A percentile compares a stretch with the other conserved stretches of the same genome.
These are phyloP conservation scores for Candida loeiensis DNA, from an alignment of 805 yeast genomes.

Conservation along the genomic window DNA sequence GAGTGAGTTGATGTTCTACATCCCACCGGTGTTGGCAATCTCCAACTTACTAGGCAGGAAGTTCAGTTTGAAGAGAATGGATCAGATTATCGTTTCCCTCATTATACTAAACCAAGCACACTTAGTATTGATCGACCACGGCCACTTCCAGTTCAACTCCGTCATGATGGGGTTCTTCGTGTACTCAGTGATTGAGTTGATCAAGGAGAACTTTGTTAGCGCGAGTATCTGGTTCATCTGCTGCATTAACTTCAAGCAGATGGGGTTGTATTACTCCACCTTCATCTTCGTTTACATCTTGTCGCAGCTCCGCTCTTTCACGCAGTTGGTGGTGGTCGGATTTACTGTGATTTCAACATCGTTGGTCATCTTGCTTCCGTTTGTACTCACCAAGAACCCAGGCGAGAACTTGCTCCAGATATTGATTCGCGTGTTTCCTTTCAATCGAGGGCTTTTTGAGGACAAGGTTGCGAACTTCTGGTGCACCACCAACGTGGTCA, in stretches of 20 bases:
- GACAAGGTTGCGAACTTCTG: slow-evolving; percentile 97
- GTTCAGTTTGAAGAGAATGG: slow-evolving; percentile 55
- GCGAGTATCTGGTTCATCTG: slow-evolving; percentile 77
- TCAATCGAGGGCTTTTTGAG: slow-evolving; percentile 89
- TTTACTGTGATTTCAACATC: slow-evolving; percentile 59
- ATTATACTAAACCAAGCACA: slow-evolving; percentile 84
- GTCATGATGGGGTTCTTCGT: slow-evolving; percentile 90
- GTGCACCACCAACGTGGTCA: slow-evolving; percentile 83
- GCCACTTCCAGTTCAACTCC: slow-evolving; percentile 93
- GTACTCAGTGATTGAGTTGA: slow-evolving; percentile 59
- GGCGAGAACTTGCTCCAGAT: slow-evolving; percentile 47
- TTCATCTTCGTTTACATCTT: slow-evolving; percentile 78
- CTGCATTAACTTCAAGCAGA: slow-evolving; percentile 85
- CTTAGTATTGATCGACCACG: slow-evolving; percentile 84
- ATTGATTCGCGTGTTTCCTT: slow-evolving; percentile 76
- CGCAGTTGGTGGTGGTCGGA: slow-evolving; percentile 60
- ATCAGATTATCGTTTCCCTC: slow-evolving; percentile 72
- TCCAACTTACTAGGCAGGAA: slow-evolving; percentile 68
- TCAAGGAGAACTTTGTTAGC: slow-evolving; percentile 57
- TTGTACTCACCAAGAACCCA: slow-evolving; percentile 38
- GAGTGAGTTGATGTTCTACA: slow-evolving; percentile 69
- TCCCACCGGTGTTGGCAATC: slow-evolving; percentile 76
- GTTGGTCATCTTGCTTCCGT: slow-evolving; percentile 53
- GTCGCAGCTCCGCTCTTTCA: slow-evolving; percentile 44
- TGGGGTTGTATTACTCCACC: slow-evolving; percentile 93